phyloP scores from a whole-genome alignment of 805 yeast genomes.

The Jamesozyma lodderae region DNA sequence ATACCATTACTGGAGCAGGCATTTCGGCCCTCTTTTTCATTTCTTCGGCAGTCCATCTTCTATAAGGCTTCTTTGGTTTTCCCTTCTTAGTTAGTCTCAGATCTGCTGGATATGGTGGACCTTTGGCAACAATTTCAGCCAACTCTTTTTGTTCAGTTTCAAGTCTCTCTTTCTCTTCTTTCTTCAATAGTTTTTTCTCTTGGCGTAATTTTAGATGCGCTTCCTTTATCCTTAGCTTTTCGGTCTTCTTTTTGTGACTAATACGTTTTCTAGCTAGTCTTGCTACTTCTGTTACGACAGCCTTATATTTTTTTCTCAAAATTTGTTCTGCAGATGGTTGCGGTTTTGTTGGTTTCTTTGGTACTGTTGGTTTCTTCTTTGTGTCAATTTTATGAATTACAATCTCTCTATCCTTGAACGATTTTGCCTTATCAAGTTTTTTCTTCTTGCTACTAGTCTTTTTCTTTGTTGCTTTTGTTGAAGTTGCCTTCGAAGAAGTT shows the following conservation, averaged over 20 bases:
- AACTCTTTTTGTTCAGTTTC: constrained; percentile 23
- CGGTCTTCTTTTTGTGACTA: constrained; percentile 15
- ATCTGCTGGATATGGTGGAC: constrained; percentile 29
- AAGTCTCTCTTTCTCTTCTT: constrained; percentile 15
- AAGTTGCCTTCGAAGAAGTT: neutral
- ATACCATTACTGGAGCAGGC: constrained; percentile 6
- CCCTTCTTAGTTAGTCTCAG: constrained; percentile 27
- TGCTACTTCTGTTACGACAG: constrained; percentile 23
- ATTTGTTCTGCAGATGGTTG: constrained; percentile 11
- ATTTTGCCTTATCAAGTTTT: neutral
- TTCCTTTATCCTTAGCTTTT: constrained; percentile 10
- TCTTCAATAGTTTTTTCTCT: constrained; percentile 17
- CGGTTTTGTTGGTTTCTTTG: constrained; percentile 11
- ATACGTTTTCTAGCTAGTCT: constrained; percentile 19
- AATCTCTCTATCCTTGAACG: constrained; percentile 9
- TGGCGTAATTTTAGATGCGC: constrained; percentile 11
- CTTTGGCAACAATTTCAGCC: constrained; percentile 25
- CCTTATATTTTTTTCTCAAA: constrained; percentile 15
- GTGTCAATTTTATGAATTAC: constrained; percentile 9
- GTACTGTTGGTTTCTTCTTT: constrained; percentile 3
- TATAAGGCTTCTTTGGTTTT: constrained; percentile 28
- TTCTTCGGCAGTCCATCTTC: constrained; percentile 29
- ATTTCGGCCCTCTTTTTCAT: constrained; percentile 19
- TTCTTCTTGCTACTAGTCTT: constrained; percentile 4
- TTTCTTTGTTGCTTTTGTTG: constrained; percentile 1